Percentiles rank a stretch among this genome's conserved stretches.
Conservation (phyloP, 139 green algal species). For the Tetraselmis striata region DNA sequence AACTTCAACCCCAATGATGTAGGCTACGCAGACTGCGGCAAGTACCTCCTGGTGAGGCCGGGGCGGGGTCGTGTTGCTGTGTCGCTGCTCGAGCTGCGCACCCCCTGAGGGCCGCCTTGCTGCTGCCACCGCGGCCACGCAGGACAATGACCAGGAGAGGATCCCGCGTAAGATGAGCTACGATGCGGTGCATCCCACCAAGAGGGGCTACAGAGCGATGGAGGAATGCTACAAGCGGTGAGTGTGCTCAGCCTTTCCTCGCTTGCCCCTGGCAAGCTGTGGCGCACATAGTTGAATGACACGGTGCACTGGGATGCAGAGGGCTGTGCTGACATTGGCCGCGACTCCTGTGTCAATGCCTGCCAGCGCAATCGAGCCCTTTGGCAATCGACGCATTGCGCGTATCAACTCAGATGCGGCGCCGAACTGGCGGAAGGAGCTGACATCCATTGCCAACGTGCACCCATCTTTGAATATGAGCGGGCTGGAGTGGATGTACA, state of each 20-base stretch:
- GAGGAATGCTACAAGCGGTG: neutral
- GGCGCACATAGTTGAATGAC: too few relatives aligned
- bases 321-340: too few relatives aligned
- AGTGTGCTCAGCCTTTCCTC: neutral
- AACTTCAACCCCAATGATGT: neutral
- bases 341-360: too few relatives aligned
- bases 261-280: too few relatives aligned
- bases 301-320: too few relatives aligned
- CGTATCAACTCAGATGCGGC: neutral
- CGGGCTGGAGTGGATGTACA: neutral
- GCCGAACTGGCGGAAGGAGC: neutral
- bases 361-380: neutral
- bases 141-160: neutral
- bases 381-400: neutral
- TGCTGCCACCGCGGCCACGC: too few relatives aligned
- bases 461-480: neutral
- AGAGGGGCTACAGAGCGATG: neutral
- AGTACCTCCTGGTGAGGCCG: neutral
- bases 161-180: neutral
- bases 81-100: too few relatives aligned
- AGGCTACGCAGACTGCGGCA: neutral
- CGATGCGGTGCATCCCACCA: neutral
- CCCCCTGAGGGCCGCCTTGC: too few relatives aligned
- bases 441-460: neutral
- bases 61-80: too few relatives aligned